These are phyloP conservation scores for Asterophora parasitica DNA, from an alignment of 768 basidiomycete species.

Conservation along the genomic window DNA sequence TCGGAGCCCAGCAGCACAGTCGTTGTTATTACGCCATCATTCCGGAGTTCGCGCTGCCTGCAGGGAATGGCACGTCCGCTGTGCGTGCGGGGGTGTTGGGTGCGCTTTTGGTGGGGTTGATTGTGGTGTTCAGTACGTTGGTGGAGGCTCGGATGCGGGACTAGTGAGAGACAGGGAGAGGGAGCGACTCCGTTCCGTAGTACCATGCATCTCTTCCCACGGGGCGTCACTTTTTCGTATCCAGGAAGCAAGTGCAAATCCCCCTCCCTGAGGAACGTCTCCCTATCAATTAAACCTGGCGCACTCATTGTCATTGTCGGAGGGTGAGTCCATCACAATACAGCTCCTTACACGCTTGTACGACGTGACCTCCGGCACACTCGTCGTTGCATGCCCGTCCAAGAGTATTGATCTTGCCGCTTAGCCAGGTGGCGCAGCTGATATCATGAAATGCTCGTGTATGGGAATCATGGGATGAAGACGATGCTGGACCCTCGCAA, in stretches of 20 bases:
- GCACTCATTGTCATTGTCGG: conserved; percentile 55
- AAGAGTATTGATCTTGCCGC: conserved; percentile 33
- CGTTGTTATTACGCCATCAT: too few relatives aligned
- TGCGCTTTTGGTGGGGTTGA: too few relatives aligned
- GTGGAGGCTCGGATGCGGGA: too few relatives aligned
- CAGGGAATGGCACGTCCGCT: too few relatives aligned
- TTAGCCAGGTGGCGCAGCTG: conserved; percentile 22
- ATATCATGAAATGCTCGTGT: conserved; percentile 16
- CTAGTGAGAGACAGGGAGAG: too few relatives aligned
- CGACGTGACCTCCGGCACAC: conserved; percentile 36
- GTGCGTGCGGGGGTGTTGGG: too few relatives aligned
- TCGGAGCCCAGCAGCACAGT: too few relatives aligned
- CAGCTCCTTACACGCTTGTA: conserved; percentile 47
- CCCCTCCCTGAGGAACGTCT: conserved; percentile 34
- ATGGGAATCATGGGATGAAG: conserved; percentile 14
- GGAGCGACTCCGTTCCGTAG: too few relatives aligned
- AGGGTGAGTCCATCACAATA: conserved; percentile 48
- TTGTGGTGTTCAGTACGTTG: too few relatives aligned
- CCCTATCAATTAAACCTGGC: conserved; percentile 40
- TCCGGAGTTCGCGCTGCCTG: too few relatives aligned
- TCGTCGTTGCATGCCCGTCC: conserved; percentile 36
- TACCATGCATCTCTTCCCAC: conserved; percentile 16
- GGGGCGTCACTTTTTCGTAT: conserved; percentile 50
- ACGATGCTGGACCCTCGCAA: conserved; percentile 18
- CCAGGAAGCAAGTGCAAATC: conserved; percentile 34